These are phyloP conservation scores for Pythium grandisporangium DNA, from an alignment of 352 stramenopile genomes.

Conservation along the genomic window DNA sequence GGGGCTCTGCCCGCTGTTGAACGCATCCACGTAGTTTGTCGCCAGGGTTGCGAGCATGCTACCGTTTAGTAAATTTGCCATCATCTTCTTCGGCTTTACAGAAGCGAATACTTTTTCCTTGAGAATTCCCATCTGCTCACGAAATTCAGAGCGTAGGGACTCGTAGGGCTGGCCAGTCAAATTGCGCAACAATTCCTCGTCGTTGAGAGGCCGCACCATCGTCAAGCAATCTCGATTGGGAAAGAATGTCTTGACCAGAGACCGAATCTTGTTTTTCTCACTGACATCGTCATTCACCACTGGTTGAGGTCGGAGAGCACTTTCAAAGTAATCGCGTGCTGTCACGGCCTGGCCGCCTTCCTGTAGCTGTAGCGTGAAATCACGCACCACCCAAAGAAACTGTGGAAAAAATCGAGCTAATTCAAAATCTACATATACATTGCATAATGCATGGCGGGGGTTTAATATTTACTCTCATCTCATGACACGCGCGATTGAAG, in stretches of 20 bases:
- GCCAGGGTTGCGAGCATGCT: constrained; percentile 61
- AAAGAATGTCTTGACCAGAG: constrained; percentile 57
- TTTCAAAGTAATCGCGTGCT: constrained; percentile 64
- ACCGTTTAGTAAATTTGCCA: constrained; percentile 46
- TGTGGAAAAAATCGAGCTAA: constrained; percentile 53
- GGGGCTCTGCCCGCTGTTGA: constrained; percentile 60
- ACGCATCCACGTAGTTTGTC: constrained; percentile 49
- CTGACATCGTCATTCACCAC: constrained; percentile 32
- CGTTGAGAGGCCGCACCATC: constrained; percentile 64
- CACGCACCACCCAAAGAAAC: constrained; percentile 74
- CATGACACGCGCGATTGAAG: not conserved
- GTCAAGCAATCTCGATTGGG: constrained; percentile 67
- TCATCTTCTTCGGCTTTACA: constrained; percentile 61
- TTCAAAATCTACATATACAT: too few species aligned
- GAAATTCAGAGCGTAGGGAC: constrained; percentile 52
- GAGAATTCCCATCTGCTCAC: constrained; percentile 44
- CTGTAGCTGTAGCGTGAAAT: constrained; percentile 65
- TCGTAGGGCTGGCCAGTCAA: constrained; percentile 46
- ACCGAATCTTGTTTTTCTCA: constrained; percentile 56
- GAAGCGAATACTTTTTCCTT: constrained; percentile 40
- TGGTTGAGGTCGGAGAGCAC: constrained; percentile 48
- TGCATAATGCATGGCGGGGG: too few species aligned
- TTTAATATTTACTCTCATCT: too few species aligned
- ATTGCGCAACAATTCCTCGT: constrained; percentile 45
- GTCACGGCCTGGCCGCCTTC: constrained; percentile 47